These are phyloP conservation scores for Backusella luteola DNA, from an alignment of 192 early-diverging fungal species.

Conservation along the genomic window DNA sequence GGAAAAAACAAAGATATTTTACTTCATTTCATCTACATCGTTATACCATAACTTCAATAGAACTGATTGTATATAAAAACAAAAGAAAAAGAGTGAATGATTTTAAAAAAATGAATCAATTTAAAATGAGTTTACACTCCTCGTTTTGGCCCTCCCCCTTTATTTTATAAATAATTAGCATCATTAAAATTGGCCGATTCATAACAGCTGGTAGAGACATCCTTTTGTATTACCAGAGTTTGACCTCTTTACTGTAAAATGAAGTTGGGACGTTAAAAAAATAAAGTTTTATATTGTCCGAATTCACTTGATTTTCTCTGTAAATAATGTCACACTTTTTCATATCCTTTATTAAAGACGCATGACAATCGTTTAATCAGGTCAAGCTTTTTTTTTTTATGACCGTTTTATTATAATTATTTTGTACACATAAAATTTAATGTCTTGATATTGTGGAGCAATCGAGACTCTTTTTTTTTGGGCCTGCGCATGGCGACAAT, in stretches of 20 bases:
- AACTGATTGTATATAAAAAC: not conserved
- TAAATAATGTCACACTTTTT: not conserved
- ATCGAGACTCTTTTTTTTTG: not conserved
- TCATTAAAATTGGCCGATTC: not conserved
- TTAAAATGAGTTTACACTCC: not conserved
- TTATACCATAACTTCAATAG: not conserved
- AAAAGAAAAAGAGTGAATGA: not conserved
- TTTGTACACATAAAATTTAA: not conserved
- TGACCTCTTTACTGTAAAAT: not conserved
- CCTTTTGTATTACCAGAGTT: not conserved
- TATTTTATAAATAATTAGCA: not conserved
- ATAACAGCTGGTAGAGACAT: not conserved
- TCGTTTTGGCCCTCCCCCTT: not conserved
- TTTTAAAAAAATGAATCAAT: not conserved
- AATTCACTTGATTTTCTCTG: not conserved
- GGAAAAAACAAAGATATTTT: not conserved
- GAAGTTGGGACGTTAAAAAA: not conserved
- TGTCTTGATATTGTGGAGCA: not conserved
- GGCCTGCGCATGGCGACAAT: not conserved
- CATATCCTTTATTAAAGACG: not conserved
- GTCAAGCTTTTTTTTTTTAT: not conserved
- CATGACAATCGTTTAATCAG: not conserved
- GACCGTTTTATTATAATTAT: not conserved
- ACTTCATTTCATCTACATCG: not conserved
- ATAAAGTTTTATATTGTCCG: not conserved